A percentile compares a stretch with the other conserved stretches of the same genome.
Conservation (phyloP, 108 stramenopile genomes). For the Skeletonema menzelii region DNA sequence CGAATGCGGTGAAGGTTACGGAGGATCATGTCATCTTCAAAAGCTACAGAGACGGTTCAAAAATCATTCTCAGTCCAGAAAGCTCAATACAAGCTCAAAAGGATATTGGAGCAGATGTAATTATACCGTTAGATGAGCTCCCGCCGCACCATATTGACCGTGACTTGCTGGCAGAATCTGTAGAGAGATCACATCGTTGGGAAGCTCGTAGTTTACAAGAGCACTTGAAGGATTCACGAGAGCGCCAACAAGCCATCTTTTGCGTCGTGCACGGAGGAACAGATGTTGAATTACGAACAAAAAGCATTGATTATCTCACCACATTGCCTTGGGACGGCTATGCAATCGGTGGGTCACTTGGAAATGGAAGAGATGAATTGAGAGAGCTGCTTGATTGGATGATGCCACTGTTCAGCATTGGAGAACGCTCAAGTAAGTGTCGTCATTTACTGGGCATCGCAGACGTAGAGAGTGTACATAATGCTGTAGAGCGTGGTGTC, state of each 20-base stretch:
- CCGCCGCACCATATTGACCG: slow-evolving; percentile 45
- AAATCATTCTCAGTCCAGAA: slow-evolving; percentile 57
- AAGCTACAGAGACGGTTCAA: slow-evolving; percentile 57
- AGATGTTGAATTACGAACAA: slow-evolving; percentile 46
- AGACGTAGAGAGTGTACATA: slow-evolving; percentile 42
- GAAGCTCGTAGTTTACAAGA: slow-evolving; percentile 51
- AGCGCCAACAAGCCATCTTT: slow-evolving; percentile 59
- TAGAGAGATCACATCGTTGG: slow-evolving; percentile 60
- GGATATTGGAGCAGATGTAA: slow-evolving; percentile 65
- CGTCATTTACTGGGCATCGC: slow-evolving; percentile 66
- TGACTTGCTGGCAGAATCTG: slow-evolving; percentile 28
- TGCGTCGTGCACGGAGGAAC: slow-evolving; percentile 63
- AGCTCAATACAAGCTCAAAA: slow-evolving; percentile 61
- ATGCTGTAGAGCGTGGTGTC: slow-evolving; percentile 42
- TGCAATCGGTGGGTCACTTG: slow-evolving; percentile 60
- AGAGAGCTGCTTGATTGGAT: slow-evolving; percentile 45
- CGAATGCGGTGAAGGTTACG: slow-evolving; percentile 38
- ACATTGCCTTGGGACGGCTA: slow-evolving; percentile 61
- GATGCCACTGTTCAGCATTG: slow-evolving; percentile 43
- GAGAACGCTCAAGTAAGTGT: slow-evolving; percentile 39
- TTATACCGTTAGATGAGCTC: slow-evolving; percentile 65
- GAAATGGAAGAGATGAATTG: slow-evolving; percentile 57
- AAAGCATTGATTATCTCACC: slow-evolving; percentile 54
- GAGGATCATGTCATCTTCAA: slow-evolving; percentile 63
- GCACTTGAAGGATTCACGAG: slow-evolving; percentile 47